Percentiles rank a stretch among this genome's conserved stretches.
Evolutionary conservation across 805 yeast species (phyloP).

Genomic region (Kazachstania kunashirensis): DNA sequence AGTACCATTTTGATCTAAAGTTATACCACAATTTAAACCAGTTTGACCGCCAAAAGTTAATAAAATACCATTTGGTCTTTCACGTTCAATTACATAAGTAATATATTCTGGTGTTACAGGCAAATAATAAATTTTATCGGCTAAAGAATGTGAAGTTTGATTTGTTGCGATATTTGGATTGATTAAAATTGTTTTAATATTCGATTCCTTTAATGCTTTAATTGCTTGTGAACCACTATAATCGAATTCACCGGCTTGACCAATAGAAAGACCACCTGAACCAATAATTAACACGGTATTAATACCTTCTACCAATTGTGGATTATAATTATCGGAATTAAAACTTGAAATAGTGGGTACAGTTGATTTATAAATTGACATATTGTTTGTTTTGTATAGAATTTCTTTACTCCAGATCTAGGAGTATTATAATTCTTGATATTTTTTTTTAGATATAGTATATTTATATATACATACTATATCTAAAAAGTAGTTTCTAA

Average conservation of each 20-base stretch:
- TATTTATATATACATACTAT: neutral
- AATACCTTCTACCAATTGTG: slow-evolving; percentile 27
- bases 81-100: slow-evolving; percentile 89
- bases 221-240: slow-evolving; percentile 97
- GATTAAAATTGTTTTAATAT: slow-evolving; percentile 74
- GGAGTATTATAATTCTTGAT: neutral
- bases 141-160: slow-evolving; percentile 90
- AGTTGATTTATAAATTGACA: slow-evolving; percentile 23
- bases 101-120: slow-evolving; percentile 97
- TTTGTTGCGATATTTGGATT: slow-evolving; percentile 96
- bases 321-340: slow-evolving; percentile 22
- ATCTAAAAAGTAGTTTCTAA: too few relatives aligned
- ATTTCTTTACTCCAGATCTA: too few relatives aligned
- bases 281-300: slow-evolving; percentile 74
- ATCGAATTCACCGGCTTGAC: slow-evolving; percentile 98
- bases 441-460: neutral
- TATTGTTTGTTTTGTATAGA: slow-evolving; percentile 7
- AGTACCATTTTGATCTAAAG: slow-evolving; percentile 89
- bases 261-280: slow-evolving; percentile 94
- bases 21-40: slow-evolving; percentile 90
- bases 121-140: slow-evolving; percentile 88
- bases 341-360: slow-evolving; percentile 27
- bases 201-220: slow-evolving; percentile 86
- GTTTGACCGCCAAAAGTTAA: slow-evolving; percentile 99
- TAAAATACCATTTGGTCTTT: slow-evolving; percentile 90